Conservation (phyloP, 257 asterid species). For the Nicotiana benthamiana region DNA sequence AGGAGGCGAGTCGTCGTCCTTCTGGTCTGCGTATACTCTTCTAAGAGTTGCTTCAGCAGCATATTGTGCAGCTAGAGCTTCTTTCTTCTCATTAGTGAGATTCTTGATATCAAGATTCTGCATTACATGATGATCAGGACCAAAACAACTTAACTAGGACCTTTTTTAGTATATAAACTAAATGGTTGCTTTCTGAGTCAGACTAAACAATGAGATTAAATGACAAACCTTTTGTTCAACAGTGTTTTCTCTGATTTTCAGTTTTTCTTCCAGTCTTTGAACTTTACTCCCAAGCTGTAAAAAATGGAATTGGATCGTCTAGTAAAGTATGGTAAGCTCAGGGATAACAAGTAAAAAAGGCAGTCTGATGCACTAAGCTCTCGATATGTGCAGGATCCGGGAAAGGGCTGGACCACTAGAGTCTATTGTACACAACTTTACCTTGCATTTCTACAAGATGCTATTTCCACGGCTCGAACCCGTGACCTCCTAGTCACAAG, state of each 20-base stretch:
- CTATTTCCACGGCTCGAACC: too few species aligned
- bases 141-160: neutral
- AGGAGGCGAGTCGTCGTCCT: constrained; percentile 60
- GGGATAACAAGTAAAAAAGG: too few species aligned
- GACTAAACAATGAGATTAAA: neutral
- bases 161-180: neutral
- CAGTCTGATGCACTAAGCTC: too few species aligned
- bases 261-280: constrained; percentile 50
- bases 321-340: neutral
- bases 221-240: constrained; percentile 56
- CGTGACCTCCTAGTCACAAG: too few species aligned
- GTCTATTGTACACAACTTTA: too few species aligned
- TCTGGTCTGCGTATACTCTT: constrained; percentile 66
- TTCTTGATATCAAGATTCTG: constrained; percentile 76
- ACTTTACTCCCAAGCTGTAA: constrained; percentile 53
- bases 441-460: too few species aligned
- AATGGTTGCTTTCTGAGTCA: neutral
- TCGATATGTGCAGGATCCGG: too few species aligned
- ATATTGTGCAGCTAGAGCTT: constrained; percentile 73
- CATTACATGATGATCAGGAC: neutral
- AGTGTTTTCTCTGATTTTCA: constrained; percentile 36
- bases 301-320: neutral
- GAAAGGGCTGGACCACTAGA: too few species aligned
- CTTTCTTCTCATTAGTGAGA: constrained; percentile 56
- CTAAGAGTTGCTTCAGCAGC: constrained; percentile 88